phyloP scores from a whole-genome alignment of 371 early-diverging fungal genomes.

The Nosema muscidifuracis region DNA sequence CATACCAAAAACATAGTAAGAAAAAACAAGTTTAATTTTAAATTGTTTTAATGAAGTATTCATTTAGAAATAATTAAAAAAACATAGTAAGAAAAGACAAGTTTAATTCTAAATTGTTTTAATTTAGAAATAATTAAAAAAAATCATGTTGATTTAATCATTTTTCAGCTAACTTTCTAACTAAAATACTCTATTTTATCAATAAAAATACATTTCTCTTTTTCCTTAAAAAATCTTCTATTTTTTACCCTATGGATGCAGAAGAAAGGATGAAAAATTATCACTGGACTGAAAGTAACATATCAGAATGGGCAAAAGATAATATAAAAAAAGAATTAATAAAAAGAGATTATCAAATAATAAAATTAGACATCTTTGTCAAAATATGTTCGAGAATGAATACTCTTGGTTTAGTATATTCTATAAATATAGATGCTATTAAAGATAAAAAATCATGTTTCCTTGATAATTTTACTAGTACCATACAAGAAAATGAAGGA shows the following conservation, averaged over 20 bases:
- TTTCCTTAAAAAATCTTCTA: background rate
- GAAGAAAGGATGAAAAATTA: slow-evolving; percentile 22
- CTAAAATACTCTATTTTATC: no score
- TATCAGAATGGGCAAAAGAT: slow-evolving; percentile 39
- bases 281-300: slow-evolving; percentile 22
- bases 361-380: slow-evolving; percentile 25
- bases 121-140: no score
- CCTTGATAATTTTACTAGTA: slow-evolving; percentile 28
- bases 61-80: no score
- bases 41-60: no score
- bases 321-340: slow-evolving; percentile 21
- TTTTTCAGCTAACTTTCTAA: no score
- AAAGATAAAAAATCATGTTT: slow-evolving; percentile 18
- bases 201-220: no score
- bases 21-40: no score
- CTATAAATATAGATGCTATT: slow-evolving; percentile 23
- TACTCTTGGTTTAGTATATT: slow-evolving; percentile 41
- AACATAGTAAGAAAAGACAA: no score
- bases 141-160: no score
- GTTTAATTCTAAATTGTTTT: no score
- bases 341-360: slow-evolving; percentile 5
- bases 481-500: slow-evolving; percentile 15
- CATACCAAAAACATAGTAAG: no score
- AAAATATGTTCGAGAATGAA: slow-evolving; percentile 38
- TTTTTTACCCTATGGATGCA: slow-evolving; percentile 19